These are phyloP conservation scores for Aspergillus viridinutans DNA, from an alignment of 2,329 filamentous ascomycete species.

Conservation along the genomic window DNA sequence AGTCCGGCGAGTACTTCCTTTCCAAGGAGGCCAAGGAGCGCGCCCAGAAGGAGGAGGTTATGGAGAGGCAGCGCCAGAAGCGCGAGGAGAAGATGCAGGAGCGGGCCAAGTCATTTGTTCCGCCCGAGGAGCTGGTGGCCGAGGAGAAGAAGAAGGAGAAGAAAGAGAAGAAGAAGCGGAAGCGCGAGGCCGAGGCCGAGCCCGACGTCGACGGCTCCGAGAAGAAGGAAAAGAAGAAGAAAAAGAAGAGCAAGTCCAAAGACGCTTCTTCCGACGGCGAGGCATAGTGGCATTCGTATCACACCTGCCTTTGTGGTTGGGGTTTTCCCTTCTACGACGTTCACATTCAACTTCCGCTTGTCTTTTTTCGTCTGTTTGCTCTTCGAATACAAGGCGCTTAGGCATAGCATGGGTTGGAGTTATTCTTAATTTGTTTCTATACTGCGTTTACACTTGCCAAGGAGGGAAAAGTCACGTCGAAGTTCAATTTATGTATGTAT, in stretches of 20 bases:
- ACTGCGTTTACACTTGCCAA: not conserved
- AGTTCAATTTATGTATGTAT: not conserved
- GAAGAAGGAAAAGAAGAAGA: slow-evolving; percentile 61
- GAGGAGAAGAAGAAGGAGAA: slow-evolving; percentile 41
- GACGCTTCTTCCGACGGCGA: slow-evolving; percentile 22
- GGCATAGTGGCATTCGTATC: slow-evolving; percentile 14
- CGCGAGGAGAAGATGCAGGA: slow-evolving; percentile 85
- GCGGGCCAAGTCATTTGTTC: slow-evolving; percentile 78
- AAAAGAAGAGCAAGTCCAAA: slow-evolving; percentile 39
- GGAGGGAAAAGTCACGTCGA: not conserved
- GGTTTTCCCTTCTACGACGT: slow-evolving; percentile 13
- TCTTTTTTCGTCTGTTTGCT: slow-evolving; percentile 1
- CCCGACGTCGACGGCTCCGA: slow-evolving; percentile 33
- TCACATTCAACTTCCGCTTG: slow-evolving; percentile 4
- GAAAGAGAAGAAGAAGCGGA: slow-evolving; percentile 43
- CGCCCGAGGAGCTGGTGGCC: slow-evolving; percentile 70
- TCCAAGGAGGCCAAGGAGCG: slow-evolving; percentile 89
- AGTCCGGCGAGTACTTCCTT: slow-evolving; percentile 95
- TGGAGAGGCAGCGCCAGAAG: slow-evolving; percentile 80
- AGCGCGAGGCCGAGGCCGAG: slow-evolving; percentile 34
- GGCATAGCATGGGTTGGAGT: slow-evolving; percentile 38
- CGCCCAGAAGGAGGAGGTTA: slow-evolving; percentile 70
- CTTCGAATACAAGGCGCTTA: slow-evolving; percentile 26
- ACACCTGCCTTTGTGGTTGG: slow-evolving; percentile 11
- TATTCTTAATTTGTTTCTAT: slow-evolving; percentile 17